These are phyloP conservation scores for Cladorrhinum sp. DNA, from an alignment of 2,329 filamentous ascomycete genomes.

Conservation along the genomic window DNA sequence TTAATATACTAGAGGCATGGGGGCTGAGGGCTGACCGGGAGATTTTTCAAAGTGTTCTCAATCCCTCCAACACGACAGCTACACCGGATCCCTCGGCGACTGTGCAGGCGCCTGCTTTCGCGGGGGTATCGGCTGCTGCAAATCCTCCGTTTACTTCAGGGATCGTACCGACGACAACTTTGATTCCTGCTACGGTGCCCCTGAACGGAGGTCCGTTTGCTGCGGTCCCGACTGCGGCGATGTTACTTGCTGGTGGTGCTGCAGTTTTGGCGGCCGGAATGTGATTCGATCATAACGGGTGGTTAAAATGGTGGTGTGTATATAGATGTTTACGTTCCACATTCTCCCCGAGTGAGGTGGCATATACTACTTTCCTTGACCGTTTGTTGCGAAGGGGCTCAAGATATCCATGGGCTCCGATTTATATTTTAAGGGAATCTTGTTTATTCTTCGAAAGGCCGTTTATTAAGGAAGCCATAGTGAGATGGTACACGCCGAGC, in stretches of 20 bases:
- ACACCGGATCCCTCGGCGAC: slow-evolving; percentile 31
- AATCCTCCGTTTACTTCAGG: slow-evolving; percentile 31
- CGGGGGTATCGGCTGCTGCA: slow-evolving; percentile 23
- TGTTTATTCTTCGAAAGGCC: no score
- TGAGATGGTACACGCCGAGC: no score
- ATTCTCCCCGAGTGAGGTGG: neutral
- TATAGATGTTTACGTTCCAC: neutral
- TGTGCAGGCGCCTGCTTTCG: slow-evolving; percentile 34
- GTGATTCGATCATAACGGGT: neutral
- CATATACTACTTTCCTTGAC: no score
- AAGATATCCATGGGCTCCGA: no score
- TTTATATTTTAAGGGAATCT: no score
- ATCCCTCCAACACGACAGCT: slow-evolving; percentile 31
- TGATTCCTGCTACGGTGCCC: slow-evolving; percentile 25
- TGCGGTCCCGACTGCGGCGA: slow-evolving; percentile 20
- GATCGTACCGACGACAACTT: slow-evolving; percentile 28
- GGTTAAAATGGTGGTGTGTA: neutral
- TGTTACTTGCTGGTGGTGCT: slow-evolving; percentile 16
- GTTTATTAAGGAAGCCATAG: no score
- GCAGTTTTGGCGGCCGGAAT: slow-evolving; percentile 7
- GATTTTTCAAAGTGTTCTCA: slow-evolving; percentile 35
- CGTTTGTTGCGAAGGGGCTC: no score
- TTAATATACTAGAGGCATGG: neutral
- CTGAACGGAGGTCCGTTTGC: slow-evolving; percentile 19
- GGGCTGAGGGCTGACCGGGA: slow-evolving; percentile 25